Percentiles rank a stretch among this genome's conserved stretches.
These are phyloP conservation scores for Malassezia japonica DNA, from an alignment of 1,284 basidiomycete genomes.

Conservation along the genomic window DNA sequence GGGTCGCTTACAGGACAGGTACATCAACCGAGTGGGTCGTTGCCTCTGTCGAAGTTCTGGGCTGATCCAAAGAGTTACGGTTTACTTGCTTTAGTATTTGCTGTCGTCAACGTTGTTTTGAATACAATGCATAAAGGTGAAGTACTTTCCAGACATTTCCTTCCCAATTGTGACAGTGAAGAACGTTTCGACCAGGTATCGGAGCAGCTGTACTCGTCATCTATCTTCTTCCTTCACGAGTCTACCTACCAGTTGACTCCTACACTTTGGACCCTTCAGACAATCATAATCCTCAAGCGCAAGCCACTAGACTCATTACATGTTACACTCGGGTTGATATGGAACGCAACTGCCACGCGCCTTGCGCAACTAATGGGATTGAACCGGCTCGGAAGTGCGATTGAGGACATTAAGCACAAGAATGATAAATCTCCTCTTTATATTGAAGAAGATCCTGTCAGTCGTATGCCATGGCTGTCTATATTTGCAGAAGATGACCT, in stretches of 20 bases:
- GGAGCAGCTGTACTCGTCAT: background rate
- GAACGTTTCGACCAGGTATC: too few species aligned
- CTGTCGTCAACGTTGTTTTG: background rate
- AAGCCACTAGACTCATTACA: too few species aligned
- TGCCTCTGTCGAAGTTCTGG: too few species aligned
- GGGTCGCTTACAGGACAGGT: too few species aligned
- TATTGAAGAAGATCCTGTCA: too few species aligned
- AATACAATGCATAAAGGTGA: background rate
- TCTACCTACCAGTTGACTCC: background rate
- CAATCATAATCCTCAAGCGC: background rate
- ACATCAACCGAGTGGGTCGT: too few species aligned
- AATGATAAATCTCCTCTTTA: too few species aligned
- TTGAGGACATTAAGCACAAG: too few species aligned
- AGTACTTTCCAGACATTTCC: background rate
- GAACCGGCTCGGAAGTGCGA: background rate
- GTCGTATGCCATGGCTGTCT: background rate
- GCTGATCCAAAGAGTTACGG: background rate
- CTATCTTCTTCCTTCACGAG: background rate
- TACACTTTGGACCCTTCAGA: background rate
- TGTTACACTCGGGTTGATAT: too few species aligned
- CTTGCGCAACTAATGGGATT: conserved; percentile 4
- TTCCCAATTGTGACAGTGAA: background rate
- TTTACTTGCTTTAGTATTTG: background rate
- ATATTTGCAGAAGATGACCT: background rate
- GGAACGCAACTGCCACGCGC: background rate